A percentile compares a stretch with the other conserved stretches of the same genome.
These are phyloP conservation scores for Musa troglodytarum DNA, from an alignment of 176 grass and related monocot species.

Conservation along the genomic window DNA sequence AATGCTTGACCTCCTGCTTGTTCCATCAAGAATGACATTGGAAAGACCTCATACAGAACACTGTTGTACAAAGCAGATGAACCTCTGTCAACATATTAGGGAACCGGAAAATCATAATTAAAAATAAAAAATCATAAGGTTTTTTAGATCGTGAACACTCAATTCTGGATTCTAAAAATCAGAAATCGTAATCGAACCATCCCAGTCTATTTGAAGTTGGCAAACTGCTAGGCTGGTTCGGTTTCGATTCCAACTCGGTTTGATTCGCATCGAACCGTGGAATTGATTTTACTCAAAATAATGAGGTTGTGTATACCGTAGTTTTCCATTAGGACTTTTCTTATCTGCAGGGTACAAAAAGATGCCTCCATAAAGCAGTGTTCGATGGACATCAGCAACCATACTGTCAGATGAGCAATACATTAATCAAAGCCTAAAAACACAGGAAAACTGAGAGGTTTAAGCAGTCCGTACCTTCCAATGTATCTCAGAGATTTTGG, in stretches of 20 bases:
- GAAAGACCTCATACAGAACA: slow-evolving; percentile 91
- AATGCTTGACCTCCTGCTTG: slow-evolving; percentile 91
- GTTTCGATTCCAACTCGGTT: no score
- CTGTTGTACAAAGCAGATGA: slow-evolving; percentile 25
- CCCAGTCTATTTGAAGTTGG: no score
- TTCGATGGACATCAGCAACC: slow-evolving; percentile 97
- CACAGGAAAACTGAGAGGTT: background rate
- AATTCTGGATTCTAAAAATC: no score
- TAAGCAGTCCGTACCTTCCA: slow-evolving; percentile 39
- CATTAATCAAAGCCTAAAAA: background rate
- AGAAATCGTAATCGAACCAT: no score
- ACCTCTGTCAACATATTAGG: background rate
- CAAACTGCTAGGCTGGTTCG: no score
- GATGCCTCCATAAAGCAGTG: slow-evolving; percentile 83
- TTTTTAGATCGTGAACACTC: no score
- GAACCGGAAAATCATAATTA: no score
- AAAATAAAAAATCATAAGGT: no score
- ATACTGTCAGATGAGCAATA: slow-evolving; percentile 46
- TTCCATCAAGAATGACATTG: slow-evolving; percentile 93
- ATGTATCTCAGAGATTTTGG: slow-evolving; percentile 94
- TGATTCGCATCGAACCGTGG: no score
- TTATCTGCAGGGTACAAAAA: slow-evolving; percentile 94
- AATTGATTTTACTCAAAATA: background rate
- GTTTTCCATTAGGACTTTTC: slow-evolving; percentile 77
- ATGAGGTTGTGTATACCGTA: slow-evolving; percentile 35